phyloP scores from a whole-genome alignment of 768 basidiomycete genomes.

The Mycena floridula region DNA sequence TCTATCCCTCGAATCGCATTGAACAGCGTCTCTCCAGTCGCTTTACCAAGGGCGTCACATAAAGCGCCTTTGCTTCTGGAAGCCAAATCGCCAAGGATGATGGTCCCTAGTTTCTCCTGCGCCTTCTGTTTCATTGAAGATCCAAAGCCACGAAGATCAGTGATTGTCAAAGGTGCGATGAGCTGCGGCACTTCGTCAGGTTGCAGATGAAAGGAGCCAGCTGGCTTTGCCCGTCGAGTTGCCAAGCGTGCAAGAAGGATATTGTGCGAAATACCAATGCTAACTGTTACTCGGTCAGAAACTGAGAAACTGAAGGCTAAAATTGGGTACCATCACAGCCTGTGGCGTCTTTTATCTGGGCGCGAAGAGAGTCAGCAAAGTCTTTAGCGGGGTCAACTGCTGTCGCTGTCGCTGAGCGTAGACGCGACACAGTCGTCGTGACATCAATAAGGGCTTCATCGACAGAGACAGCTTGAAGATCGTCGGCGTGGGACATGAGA shows the following conservation, averaged over 20 bases:
- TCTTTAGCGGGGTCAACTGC: constrained; percentile 61
- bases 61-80: constrained; percentile 59
- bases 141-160: constrained; percentile 86
- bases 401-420: constrained; percentile 19
- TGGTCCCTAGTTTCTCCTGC: constrained; percentile 67
- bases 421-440: constrained; percentile 47
- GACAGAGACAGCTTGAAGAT: constrained; percentile 91
- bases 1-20: constrained; percentile 85
- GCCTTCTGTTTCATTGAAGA: constrained; percentile 72
- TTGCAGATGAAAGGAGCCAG: constrained; percentile 72
- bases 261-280: constrained; percentile 89
- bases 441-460: constrained; percentile 96
- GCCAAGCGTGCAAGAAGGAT: constrained; percentile 91
- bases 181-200: constrained; percentile 44
- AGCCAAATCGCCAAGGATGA: constrained; percentile 62
- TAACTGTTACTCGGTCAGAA: constrained; percentile 43
- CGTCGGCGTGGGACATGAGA: constrained; percentile 83
- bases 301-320: not conserved
- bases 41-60: constrained; percentile 69
- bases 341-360: constrained; percentile 70
- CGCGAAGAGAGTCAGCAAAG: constrained; percentile 76
- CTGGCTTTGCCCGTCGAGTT: constrained; percentile 88
- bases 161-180: constrained; percentile 65
- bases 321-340: constrained; percentile 73
- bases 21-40: constrained; percentile 79